A percentile compares a stretch with the other conserved stretches of the same genome.
Conservation (phyloP, 2,329 filamentous ascomycete species). For the Aspergillus caelatus region DNA sequence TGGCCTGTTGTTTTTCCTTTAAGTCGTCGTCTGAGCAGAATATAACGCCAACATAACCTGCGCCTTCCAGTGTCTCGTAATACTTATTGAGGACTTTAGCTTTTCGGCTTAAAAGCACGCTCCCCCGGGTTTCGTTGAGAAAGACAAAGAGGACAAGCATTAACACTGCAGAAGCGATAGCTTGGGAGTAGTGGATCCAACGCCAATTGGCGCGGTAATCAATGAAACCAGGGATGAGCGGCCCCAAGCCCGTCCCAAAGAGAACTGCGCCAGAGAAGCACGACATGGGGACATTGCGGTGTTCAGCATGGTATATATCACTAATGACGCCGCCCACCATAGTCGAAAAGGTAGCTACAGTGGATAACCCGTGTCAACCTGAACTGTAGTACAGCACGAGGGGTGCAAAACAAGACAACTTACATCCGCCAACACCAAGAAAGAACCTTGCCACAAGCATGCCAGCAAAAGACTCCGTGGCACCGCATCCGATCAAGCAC, state of each 20-base stretch:
- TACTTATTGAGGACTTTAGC: slow-evolving; percentile 72
- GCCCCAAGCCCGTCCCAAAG: slow-evolving; percentile 74
- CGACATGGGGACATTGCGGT: slow-evolving; percentile 83
- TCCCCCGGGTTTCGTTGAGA: slow-evolving; percentile 78
- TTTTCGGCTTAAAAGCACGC: slow-evolving; percentile 73
- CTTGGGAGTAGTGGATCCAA: slow-evolving; percentile 85
- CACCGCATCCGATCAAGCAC: slow-evolving; percentile 72
- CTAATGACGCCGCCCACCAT: slow-evolving; percentile 85
- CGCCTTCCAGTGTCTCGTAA: slow-evolving; percentile 70
- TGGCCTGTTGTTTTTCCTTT: slow-evolving; percentile 28
- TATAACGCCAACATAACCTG: slow-evolving; percentile 59
- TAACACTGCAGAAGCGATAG: slow-evolving; percentile 65
- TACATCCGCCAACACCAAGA: slow-evolving; percentile 71
- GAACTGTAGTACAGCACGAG: neutral
- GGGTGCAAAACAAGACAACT: slow-evolving; percentile 36
- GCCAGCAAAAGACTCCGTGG: slow-evolving; percentile 67
- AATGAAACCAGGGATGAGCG: slow-evolving; percentile 69
- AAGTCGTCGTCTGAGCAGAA: slow-evolving; percentile 39
- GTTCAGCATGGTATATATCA: slow-evolving; percentile 75
- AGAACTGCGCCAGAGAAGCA: slow-evolving; percentile 75
- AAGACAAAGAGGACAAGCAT: slow-evolving; percentile 64
- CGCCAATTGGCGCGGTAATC: slow-evolving; percentile 69
- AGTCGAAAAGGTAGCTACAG: slow-evolving; percentile 66
- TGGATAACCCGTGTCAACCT: neutral
- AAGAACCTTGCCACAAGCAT: slow-evolving; percentile 77